A percentile compares a stretch with the other conserved stretches of the same genome.
These are phyloP conservation scores for Casuarina glauca DNA, from an alignment of 306 rosid genomes.

Conservation along the genomic window DNA sequence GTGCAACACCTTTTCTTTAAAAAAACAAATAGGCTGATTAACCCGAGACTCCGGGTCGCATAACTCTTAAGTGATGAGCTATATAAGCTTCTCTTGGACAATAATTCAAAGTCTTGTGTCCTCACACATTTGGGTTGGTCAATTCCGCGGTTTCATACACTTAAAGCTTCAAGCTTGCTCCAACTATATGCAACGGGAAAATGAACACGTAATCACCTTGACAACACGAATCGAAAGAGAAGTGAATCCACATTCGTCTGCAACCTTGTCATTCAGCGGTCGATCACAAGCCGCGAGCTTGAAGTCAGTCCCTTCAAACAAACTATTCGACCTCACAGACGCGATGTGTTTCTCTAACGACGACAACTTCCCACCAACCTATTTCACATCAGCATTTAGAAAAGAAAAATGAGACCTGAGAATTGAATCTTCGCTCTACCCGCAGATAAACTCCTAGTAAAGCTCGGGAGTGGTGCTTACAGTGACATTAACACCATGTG, in stretches of 20 bases:
- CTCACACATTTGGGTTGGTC: background rate
- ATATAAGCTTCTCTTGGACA: background rate
- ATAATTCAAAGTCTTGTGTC: background rate
- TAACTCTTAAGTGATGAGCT: no score
- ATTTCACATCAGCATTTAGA: background rate
- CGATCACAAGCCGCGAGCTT: conserved; percentile 78
- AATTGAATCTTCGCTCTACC: background rate
- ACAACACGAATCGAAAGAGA: conserved; percentile 81
- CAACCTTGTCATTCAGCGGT: conserved; percentile 54
- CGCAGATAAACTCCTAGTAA: background rate
- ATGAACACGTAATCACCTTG: conserved; percentile 39
- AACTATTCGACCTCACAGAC: conserved; percentile 41
- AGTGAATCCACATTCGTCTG: conserved; percentile 84
- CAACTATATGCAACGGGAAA: background rate
- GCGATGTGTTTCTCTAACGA: conserved; percentile 66
- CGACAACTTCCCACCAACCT: conserved; percentile 76
- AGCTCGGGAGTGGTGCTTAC: conserved; percentile 27
- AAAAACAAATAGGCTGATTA: no score
- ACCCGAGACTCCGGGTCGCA: no score
- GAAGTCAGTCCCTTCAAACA: conserved; percentile 77
- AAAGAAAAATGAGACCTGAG: background rate
- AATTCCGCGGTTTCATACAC: background rate
- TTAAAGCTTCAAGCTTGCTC: background rate
- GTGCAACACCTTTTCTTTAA: no score
- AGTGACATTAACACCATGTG: conserved; percentile 87